Percentiles rank a stretch among this genome's conserved stretches.
phyloP scores from a whole-genome alignment of 2,329 filamentous ascomycete species.

The Aspergillus sp. region DNA sequence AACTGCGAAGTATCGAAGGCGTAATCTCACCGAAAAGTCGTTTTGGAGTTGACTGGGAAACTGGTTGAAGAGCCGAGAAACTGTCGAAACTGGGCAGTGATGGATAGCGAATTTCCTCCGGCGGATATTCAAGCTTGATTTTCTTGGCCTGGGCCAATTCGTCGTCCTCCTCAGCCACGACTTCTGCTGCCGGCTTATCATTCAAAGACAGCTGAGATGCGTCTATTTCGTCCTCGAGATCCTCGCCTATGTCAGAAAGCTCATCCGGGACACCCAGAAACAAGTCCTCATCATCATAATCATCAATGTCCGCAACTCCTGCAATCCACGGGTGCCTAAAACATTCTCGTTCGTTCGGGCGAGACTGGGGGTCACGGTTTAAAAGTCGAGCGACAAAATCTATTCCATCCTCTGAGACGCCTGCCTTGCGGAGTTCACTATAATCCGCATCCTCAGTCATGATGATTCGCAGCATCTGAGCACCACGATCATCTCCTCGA shows the following conservation, averaged over 20 bases:
- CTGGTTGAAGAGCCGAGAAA: conserved; percentile 31
- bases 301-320: conserved; percentile 54
- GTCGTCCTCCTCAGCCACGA: conserved; percentile 37
- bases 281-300: conserved; percentile 65
- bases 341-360: conserved; percentile 72
- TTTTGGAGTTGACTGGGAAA: conserved; percentile 32
- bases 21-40: conserved; percentile 65
- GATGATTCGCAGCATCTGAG: conserved; percentile 75
- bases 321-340: conserved; percentile 74
- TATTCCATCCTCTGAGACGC: conserved; percentile 68
- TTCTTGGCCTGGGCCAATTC: conserved; percentile 41
- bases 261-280: conserved; percentile 49
- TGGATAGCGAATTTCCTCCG: conserved; percentile 43
- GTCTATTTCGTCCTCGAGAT: conserved; percentile 45
- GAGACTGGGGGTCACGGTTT: conserved; percentile 73
- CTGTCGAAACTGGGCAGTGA: conserved; percentile 45
- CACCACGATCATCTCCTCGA: conserved; percentile 72
- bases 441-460: conserved; percentile 76
- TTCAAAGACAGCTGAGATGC: conserved; percentile 67
- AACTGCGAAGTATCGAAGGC: conserved; percentile 56
- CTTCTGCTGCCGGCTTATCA: conserved; percentile 45
- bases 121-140: conserved; percentile 34
- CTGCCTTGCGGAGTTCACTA: conserved; percentile 59
- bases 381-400: conserved; percentile 79
- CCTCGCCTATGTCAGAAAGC: conserved; percentile 42